Conservation (phyloP, 441 rosid species). For the Populus tomentosa region DNA sequence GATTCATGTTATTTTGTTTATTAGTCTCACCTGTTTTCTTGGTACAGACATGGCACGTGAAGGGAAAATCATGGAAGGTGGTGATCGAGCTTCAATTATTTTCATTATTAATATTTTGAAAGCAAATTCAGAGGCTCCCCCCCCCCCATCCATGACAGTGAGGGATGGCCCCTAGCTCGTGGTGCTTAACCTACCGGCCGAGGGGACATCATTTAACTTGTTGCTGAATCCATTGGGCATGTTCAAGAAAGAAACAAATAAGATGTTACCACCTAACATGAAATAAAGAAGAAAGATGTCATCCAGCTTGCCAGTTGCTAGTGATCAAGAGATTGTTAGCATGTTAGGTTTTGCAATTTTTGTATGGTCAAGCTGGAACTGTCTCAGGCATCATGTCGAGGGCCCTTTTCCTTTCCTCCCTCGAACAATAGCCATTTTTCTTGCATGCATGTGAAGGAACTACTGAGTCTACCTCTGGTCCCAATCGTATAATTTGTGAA, state of each 20-base stretch:
- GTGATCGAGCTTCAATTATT: not conserved
- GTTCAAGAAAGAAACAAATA: not conserved
- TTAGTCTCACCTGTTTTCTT: too few species aligned
- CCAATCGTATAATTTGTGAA: too few species aligned
- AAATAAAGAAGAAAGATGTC: not conserved
- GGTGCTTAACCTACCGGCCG: not conserved
- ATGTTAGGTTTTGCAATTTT: not conserved
- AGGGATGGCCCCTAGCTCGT: not conserved
- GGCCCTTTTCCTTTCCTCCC: not conserved
- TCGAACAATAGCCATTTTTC: not conserved
- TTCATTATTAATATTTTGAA: too few species aligned
- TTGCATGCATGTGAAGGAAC: too few species aligned
- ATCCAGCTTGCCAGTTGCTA: not conserved
- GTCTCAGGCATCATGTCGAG: not conserved
- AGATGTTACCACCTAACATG: not conserved
- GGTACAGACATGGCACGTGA: not conserved
- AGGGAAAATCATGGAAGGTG: not conserved
- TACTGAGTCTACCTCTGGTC: too few species aligned
- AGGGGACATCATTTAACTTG: constrained; percentile 7
- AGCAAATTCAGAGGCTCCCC: not conserved
- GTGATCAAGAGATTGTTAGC: not conserved
- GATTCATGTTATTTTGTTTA: too few species aligned
- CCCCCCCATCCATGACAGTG: not conserved
- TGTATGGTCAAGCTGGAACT: not conserved
- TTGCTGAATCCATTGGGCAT: not conserved